phyloP scores from a whole-genome alignment of 1,284 basidiomycete genomes.

The Neolentinus lepideus region DNA sequence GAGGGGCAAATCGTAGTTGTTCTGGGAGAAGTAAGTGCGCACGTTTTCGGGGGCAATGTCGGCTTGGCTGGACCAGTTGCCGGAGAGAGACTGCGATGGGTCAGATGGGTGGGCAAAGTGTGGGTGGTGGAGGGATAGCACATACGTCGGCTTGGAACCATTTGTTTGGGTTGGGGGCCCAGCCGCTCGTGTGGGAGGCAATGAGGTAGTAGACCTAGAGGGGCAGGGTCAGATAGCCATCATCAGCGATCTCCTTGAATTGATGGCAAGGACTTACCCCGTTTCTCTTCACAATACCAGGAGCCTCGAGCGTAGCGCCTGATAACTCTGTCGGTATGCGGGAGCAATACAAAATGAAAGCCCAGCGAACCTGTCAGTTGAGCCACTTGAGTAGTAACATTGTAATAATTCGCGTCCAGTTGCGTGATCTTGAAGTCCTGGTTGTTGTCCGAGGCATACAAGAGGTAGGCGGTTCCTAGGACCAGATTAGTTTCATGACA shows the following conservation, averaged over 20 bases:
- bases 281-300: constrained; percentile 53
- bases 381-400: constrained; percentile 40
- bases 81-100: constrained; percentile 43
- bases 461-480: constrained; percentile 39
- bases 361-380: constrained; percentile 34
- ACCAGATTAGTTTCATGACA: not conserved
- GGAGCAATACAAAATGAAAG: not conserved
- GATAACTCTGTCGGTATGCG: not conserved
- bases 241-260: too few species aligned
- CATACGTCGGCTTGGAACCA: constrained; percentile 45
- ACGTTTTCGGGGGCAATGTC: constrained; percentile 46
- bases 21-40: constrained; percentile 58
- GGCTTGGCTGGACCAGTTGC: constrained; percentile 48
- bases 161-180: constrained; percentile 59
- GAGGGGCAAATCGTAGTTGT: constrained; percentile 46
- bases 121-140: not conserved
- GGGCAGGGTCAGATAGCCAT: not conserved
- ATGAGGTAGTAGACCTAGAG: constrained; percentile 48
- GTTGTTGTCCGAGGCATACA: constrained; percentile 63
- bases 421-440: constrained; percentile 61
- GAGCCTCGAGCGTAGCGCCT: constrained; percentile 55
- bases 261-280: constrained; percentile 28
- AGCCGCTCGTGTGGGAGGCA: constrained; percentile 54
- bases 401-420: constrained; percentile 51
- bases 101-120: not conserved